Conservation (phyloP, 208 protist genomes). For the Acanthamoeba culbertsoni region DNA sequence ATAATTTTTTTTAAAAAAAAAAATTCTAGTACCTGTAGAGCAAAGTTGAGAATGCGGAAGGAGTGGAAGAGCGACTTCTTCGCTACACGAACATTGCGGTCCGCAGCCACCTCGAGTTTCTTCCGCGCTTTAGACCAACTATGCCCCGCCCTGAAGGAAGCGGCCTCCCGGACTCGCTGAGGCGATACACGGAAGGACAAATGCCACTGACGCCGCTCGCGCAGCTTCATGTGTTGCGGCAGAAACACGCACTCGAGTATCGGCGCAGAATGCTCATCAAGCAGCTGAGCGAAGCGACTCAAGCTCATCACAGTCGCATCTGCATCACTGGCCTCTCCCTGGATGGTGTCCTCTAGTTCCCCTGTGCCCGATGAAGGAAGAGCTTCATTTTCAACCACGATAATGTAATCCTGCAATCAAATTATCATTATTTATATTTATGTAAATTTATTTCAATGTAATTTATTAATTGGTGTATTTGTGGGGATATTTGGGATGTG, state of each 20-base stretch:
- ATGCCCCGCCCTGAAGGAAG: not conserved
- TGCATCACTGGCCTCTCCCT: not conserved
- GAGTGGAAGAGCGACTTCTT: conserved; percentile 48
- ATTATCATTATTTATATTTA: not conserved
- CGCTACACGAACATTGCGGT: not conserved
- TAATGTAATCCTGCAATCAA: not conserved
- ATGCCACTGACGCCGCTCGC: not conserved
- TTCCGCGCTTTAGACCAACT: conserved; percentile 35
- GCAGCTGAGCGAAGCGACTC: not conserved
- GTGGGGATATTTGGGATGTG: not conserved
- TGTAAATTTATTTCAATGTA: not conserved
- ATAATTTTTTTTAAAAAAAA: no score
- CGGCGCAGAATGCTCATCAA: not conserved
- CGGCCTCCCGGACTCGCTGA: not conserved
- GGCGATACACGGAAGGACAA: not conserved
- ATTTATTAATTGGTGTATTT: not conserved
- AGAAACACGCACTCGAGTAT: conserved; percentile 37
- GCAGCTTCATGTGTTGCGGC: conserved; percentile 29
- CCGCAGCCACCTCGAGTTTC: not conserved
- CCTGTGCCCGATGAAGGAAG: not conserved
- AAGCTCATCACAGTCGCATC: not conserved
- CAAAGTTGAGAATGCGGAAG: conserved; percentile 44
- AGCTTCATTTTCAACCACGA: not conserved
- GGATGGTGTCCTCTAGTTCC: conserved; percentile 4
- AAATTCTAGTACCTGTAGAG: not conserved